These are phyloP conservation scores for Raddia guianensis DNA, from an alignment of 176 grass and related monocot species.

Conservation along the genomic window DNA sequence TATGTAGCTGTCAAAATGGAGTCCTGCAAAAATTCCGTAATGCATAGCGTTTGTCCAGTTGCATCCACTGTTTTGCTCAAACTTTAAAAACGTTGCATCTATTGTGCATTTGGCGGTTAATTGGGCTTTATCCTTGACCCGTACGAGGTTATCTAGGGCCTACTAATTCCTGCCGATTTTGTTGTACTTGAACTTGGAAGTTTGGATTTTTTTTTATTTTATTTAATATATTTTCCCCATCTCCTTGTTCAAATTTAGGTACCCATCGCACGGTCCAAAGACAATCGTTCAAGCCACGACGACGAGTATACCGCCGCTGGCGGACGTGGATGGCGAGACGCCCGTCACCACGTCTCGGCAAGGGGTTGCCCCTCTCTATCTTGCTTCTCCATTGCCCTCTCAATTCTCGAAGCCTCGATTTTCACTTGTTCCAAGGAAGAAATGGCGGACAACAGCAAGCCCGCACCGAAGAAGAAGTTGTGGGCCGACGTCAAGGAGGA, in stretches of 20 bases:
- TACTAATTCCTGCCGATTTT: neutral
- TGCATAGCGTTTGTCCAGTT: neutral
- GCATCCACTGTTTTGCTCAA: neutral
- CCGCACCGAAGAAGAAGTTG: slow-evolving; percentile 68
- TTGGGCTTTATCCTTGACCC: neutral
- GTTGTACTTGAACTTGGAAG: neutral
- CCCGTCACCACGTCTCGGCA: too few species aligned
- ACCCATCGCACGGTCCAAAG: too few species aligned
- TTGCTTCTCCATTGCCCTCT: neutral
- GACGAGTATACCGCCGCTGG: too few species aligned
- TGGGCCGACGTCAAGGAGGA: slow-evolving; percentile 80
- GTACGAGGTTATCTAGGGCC: neutral
- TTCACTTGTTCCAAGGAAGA: neutral
- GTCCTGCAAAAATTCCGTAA: too few species aligned
- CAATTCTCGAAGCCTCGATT: slow-evolving; percentile 42
- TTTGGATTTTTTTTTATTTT: too few species aligned
- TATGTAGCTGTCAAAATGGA: too few species aligned
- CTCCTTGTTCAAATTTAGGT: too few species aligned
- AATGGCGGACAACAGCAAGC: slow-evolving; percentile 55
- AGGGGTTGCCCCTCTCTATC: too few species aligned
- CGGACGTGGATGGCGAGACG: too few species aligned
- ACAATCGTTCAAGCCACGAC: too few species aligned
- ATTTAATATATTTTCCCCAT: too few species aligned
- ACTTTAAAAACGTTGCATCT: too few species aligned
- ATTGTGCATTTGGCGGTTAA: neutral